Conservation (phyloP, 805 yeast species). For the Yarrowia sp. region DNA sequence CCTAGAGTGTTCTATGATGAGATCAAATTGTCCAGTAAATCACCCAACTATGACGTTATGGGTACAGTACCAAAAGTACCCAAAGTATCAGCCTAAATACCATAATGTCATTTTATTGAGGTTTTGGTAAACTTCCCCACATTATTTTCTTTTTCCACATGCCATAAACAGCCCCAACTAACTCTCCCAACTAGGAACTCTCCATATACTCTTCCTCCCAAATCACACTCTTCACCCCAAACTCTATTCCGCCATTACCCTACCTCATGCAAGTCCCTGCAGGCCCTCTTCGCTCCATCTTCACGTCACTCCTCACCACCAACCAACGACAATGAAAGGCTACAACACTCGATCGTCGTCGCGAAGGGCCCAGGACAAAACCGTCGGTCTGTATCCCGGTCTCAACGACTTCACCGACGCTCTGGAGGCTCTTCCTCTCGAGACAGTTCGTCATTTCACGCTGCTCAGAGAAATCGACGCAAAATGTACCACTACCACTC, state of each 20-base stretch:
- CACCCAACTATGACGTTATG: too few species aligned
- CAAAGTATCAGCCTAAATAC: too few species aligned
- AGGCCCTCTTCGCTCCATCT: not conserved
- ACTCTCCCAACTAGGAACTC: not conserved
- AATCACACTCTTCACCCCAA: not conserved
- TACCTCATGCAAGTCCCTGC: conserved; percentile 5
- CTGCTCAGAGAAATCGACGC: conserved; percentile 91
- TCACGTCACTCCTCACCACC: not conserved
- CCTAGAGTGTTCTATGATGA: too few species aligned
- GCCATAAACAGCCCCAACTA: not conserved
- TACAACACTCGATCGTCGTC: conserved; percentile 23
- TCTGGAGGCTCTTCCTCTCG: conserved; percentile 83
- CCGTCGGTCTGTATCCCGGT: conserved; percentile 59
- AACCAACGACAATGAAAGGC: not conserved
- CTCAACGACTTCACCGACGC: conserved; percentile 89
- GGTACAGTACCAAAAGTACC: too few species aligned
- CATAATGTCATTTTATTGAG: too few species aligned
- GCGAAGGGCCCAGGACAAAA: not conserved
- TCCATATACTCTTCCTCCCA: not conserved
- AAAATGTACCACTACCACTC: conserved; percentile 74
- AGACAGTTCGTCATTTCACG: conserved; percentile 79
- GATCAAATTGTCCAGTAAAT: too few species aligned
- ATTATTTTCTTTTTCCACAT: too few species aligned
- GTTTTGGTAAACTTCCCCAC: too few species aligned
- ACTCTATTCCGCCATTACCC: not conserved